Evolutionary conservation across 139 green algal species (phyloP).

Genomic region (Auxenochlorella protothecoides): DNA sequence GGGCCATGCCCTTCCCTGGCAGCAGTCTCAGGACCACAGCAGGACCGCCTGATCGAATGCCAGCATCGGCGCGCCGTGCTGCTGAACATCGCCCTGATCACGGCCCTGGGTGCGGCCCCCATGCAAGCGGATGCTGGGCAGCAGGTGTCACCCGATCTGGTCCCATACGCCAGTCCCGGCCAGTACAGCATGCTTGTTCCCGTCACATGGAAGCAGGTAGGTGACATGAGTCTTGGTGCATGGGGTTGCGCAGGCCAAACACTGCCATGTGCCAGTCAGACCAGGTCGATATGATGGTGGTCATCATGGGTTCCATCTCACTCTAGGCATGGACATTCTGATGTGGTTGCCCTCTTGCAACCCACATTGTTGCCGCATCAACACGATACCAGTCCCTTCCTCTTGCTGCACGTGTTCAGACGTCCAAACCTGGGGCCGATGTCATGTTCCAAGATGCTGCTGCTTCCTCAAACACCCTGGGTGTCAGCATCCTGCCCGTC

Average conservation of each 20-base stretch:
- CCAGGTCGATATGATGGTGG: no score
- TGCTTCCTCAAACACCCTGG: slow-evolving; percentile 45
- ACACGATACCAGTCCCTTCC: no score
- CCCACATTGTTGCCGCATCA: no score
- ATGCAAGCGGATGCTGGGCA: background rate
- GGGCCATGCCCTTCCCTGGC: background rate
- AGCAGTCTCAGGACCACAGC: background rate
- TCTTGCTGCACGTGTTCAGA: background rate
- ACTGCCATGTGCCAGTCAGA: no score
- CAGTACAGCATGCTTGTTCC: slow-evolving; percentile 15
- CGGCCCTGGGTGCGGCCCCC: background rate
- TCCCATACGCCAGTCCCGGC: background rate
- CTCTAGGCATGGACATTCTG: no score
- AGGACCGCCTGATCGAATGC: background rate
- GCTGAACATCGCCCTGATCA: no score
- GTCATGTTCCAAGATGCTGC: slow-evolving; percentile 61
- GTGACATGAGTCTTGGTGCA: background rate
- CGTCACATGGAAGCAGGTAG: slow-evolving; percentile 17
- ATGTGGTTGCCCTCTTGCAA: no score
- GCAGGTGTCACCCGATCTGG: background rate
- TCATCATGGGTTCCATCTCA: no score
- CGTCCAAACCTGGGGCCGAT: slow-evolving; percentile 50
- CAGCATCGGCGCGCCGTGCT: background rate
- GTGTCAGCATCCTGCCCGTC: slow-evolving; percentile 66
- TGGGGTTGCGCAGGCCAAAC: no score